Evolutionary conservation across 2,329 filamentous ascomycete species (phyloP), one percentile per base, ranked within the genome.

Genomic region (Immersiporthe knoxdaviesiana): DNA sequence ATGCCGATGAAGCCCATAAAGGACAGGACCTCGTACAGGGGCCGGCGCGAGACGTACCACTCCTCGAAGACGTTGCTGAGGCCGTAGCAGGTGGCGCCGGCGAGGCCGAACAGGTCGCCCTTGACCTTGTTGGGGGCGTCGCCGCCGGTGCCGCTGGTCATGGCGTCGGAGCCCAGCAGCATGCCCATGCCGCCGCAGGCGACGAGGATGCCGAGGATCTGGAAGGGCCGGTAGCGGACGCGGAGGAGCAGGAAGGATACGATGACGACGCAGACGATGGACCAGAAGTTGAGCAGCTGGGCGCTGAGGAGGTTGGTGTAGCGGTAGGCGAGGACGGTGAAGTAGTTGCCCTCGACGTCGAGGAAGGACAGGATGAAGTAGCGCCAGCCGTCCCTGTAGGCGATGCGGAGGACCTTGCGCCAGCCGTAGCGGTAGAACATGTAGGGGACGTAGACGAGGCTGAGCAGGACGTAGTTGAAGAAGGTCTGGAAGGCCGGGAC

Each of bases 261-360:
- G 71, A 92, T 77, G 27, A 98, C 93, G 30, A 99, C 96, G 72
- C 95, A 90, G 64, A 97, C 92, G 74, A 99, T 98, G 74, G 94
- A 92, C 95, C 95, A 98, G 83, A 98, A 98, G 85, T 97, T 97
- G 82, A 99, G 93, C 65, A 99, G 87, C 84, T 98, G 94, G 21
- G 94, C 94, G 27, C 92, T 96, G 63, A 98, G 86, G 74, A 97
- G 91, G 76, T 94, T 97, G 67, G 95, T 97, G 84, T 97, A 90
- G 70, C 91, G 87, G 83, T 98, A 99, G 6, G 95, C 96, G 63
- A 97, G 86, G 64, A 99, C 95, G 76, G 94, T 94, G 78, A 98
- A 98, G 84, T 97, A 99, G 82, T 99, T 99, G 71, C 96, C 96
- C 81, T 97, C 88, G 63, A 98, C 95, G 77, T 99, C 96, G 74